These are phyloP conservation scores for Basipetospora chlamydospora DNA, from an alignment of 2,329 filamentous ascomycete species.

Conservation along the genomic window DNA sequence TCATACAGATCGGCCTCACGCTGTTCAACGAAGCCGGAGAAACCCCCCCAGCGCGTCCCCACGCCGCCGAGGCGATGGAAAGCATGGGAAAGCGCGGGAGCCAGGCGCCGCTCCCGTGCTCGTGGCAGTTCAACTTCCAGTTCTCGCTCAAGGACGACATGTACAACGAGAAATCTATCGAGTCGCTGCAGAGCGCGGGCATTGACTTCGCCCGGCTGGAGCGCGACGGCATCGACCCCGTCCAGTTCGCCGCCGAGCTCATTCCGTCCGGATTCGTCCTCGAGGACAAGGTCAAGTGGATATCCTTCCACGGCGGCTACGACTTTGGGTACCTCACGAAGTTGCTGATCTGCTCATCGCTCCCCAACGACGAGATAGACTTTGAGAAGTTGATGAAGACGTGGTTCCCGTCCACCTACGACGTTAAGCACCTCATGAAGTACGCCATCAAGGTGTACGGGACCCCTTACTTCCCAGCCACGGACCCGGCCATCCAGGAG, in stretches of 20 bases:
- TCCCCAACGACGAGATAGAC: slow-evolving; percentile 79
- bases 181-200: slow-evolving; percentile 79
- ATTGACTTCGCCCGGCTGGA: slow-evolving; percentile 79
- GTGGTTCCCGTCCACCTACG: slow-evolving; percentile 87
- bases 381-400: slow-evolving; percentile 82
- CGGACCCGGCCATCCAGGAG: slow-evolving; percentile 51
- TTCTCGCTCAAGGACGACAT: slow-evolving; percentile 92
- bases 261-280: slow-evolving; percentile 87
- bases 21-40: slow-evolving; percentile 87
- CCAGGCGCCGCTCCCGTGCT: slow-evolving; percentile 54
- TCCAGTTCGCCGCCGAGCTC: slow-evolving; percentile 75
- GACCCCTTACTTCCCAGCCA: slow-evolving; percentile 45
- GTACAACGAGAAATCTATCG: slow-evolving; percentile 92
- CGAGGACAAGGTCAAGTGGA: slow-evolving; percentile 81
- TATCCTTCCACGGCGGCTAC: slow-evolving; percentile 95
- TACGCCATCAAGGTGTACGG: slow-evolving; percentile 61
- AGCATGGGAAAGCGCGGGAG: slow-evolving; percentile 16
- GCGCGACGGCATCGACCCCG: slow-evolving; percentile 78
- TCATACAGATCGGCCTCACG: slow-evolving; percentile 92
- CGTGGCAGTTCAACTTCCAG: slow-evolving; percentile 99
- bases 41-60: slow-evolving; percentile 57
- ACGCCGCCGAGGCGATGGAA: slow-evolving; percentile 26
- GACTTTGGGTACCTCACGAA: slow-evolving; percentile 97
- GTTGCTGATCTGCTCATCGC: slow-evolving; percentile 65
- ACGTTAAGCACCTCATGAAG: slow-evolving; percentile 96